Evolutionary conservation across 441 rosid species (phyloP).

Genomic region (Codiaeum variegatum): DNA sequence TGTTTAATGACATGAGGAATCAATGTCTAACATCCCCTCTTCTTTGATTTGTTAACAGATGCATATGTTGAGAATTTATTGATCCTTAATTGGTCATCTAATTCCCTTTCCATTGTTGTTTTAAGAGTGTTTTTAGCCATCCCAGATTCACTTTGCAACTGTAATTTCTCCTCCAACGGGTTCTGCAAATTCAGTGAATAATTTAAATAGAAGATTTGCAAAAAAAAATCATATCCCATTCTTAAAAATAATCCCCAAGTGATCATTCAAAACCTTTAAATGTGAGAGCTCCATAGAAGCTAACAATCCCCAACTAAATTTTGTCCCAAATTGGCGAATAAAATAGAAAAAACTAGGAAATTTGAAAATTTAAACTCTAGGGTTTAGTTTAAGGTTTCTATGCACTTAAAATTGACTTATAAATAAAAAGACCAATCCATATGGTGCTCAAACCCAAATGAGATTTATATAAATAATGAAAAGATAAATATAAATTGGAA

Average conservation of each 20-base stretch:
- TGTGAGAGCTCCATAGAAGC: too few relatives aligned
- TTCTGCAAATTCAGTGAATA: constrained; percentile 39
- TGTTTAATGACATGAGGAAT: constrained; percentile 66
- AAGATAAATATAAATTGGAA: too few relatives aligned
- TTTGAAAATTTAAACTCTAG: background rate
- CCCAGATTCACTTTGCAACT: constrained; percentile 52
- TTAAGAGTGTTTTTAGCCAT: constrained; percentile 39
- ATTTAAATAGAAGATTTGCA: constrained; percentile 8
- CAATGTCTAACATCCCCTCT: constrained; percentile 62
- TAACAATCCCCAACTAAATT: background rate
- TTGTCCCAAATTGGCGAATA: background rate
- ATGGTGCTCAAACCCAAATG: background rate
- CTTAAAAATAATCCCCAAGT: too few relatives aligned
- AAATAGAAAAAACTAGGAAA: background rate
- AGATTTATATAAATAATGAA: background rate
- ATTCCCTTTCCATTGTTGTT: constrained; percentile 55
- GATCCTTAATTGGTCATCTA: constrained; percentile 62
- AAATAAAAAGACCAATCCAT: background rate
- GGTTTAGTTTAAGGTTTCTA: background rate
- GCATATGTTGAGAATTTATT: constrained; percentile 43
- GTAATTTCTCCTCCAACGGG: constrained; percentile 91
- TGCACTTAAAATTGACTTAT: background rate
- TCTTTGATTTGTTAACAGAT: constrained; percentile 35
- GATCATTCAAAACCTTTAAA: too few relatives aligned
- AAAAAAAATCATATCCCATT: too few relatives aligned